A percentile compares a stretch with the other conserved stretches of the same genome.
Conservation (phyloP, 2,329 filamentous ascomycete species). For the Stagonosporopsis vannaccii region DNA sequence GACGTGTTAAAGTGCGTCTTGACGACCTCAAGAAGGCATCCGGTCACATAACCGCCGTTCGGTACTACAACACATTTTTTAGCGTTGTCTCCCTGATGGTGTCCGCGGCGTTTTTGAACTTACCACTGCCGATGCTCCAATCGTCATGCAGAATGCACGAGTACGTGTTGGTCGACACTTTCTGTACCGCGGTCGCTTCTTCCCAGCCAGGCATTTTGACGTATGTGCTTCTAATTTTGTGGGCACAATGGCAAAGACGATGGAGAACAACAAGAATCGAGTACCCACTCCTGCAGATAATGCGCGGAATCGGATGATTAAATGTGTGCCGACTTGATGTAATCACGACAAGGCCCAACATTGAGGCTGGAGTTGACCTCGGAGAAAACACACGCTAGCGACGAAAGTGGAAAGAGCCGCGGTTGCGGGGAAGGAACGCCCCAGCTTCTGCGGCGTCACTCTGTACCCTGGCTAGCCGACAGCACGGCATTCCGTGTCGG, state of each 20-base stretch:
- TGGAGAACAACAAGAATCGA: background rate
- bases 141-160: constrained; percentile 61
- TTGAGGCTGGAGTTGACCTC: constrained; percentile 26
- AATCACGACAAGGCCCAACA: too few species aligned
- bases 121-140: constrained; percentile 73
- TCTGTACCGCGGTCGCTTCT: constrained; percentile 58
- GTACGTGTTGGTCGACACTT: constrained; percentile 65
- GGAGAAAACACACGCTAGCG: constrained; percentile 24
- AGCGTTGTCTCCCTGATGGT: background rate
- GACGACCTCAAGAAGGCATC: constrained; percentile 67
- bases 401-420: constrained; percentile 30
- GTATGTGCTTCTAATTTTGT: background rate
- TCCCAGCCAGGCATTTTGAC: constrained; percentile 51
- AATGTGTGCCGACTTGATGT: background rate
- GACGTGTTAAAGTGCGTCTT: constrained; percentile 66
- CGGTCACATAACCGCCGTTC: constrained; percentile 74
- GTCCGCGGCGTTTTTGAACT: background rate
- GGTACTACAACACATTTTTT: constrained; percentile 60
- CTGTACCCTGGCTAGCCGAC: constrained; percentile 21
- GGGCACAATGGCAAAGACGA: background rate
- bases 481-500: constrained; percentile 22
- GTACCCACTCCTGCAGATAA: background rate
- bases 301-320: background rate
- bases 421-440: constrained; percentile 27
- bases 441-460: constrained; percentile 25